Percentiles rank a stretch among this genome's conserved stretches.
Conservation (phyloP, 2,329 filamentous ascomycete species). For the Blumeriella jaapii region DNA sequence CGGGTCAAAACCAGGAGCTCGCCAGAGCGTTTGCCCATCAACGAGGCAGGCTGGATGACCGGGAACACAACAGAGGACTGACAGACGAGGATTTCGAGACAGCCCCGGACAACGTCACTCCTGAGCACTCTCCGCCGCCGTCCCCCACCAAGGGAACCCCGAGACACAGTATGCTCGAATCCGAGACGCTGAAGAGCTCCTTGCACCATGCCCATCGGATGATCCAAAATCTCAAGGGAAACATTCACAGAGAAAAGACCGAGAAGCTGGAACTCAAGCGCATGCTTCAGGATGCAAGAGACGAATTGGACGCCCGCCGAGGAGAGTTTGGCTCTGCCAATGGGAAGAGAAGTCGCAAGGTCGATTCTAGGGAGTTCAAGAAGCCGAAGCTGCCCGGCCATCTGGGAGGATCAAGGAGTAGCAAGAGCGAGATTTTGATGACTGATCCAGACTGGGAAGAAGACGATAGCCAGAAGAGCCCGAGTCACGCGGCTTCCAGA, state of each 20-base stretch:
- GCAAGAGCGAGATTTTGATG: slow-evolving; percentile 65
- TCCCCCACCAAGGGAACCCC: slow-evolving; percentile 89
- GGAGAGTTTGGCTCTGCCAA: slow-evolving; percentile 33
- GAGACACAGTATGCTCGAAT: slow-evolving; percentile 82
- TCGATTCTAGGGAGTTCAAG: slow-evolving; percentile 59
- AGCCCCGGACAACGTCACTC: slow-evolving; percentile 58
- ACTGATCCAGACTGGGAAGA: slow-evolving; percentile 91
- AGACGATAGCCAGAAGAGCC: slow-evolving; percentile 44
- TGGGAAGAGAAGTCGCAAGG: slow-evolving; percentile 51
- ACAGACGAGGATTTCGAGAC: slow-evolving; percentile 54
- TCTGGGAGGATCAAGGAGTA: slow-evolving; percentile 63
- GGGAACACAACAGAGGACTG: slow-evolving; percentile 44
- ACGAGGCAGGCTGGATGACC: slow-evolving; percentile 54
- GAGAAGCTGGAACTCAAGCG: slow-evolving; percentile 94
- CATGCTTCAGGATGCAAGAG: slow-evolving; percentile 87
- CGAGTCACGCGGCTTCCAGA: slow-evolving; percentile 36
- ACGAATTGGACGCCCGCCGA: slow-evolving; percentile 68
- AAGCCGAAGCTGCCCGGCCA: slow-evolving; percentile 63
- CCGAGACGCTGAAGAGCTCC: slow-evolving; percentile 89
- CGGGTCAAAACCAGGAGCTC: slow-evolving; percentile 80
- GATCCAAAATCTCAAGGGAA: slow-evolving; percentile 90
- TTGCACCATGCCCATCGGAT: slow-evolving; percentile 90
- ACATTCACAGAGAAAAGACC: slow-evolving; percentile 94
- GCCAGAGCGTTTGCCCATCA: slow-evolving; percentile 71
- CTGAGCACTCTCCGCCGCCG: slow-evolving; percentile 80